phyloP scores from a whole-genome alignment of 2,329 filamentous ascomycete genomes.

The Cladosporium colombiae region DNA sequence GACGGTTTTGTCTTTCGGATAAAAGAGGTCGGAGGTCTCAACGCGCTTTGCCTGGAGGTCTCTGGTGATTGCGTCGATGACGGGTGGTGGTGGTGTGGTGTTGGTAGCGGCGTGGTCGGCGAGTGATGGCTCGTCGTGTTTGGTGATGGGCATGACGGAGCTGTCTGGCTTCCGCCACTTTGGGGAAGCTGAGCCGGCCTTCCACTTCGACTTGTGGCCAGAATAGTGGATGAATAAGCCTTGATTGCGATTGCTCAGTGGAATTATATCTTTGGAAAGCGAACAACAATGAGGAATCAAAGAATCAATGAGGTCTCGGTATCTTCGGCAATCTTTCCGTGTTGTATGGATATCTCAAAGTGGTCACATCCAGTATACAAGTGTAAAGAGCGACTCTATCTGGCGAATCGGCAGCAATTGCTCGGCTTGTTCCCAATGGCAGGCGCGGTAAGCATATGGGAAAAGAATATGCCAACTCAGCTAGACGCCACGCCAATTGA shows the following conservation, averaged over 20 bases:
- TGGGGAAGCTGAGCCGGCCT: background rate
- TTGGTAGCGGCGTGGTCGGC: background rate
- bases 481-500: background rate
- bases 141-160: slow-evolving; percentile 7
- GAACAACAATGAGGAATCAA: background rate
- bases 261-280: background rate
- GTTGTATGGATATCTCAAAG: too few relatives aligned
- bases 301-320: too few relatives aligned
- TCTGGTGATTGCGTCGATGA: background rate
- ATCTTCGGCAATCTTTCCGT: too few relatives aligned
- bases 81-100: background rate
- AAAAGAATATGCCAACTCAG: background rate
- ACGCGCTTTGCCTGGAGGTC: background rate
- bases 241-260: background rate
- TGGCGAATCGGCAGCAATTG: background rate
- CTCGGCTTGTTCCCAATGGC: background rate
- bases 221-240: slow-evolving; percentile 1
- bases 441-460: background rate
- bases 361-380: background rate
- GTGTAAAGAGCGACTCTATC: background rate
- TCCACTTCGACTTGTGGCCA: slow-evolving; percentile 3
- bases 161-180: background rate
- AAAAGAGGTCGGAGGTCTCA: background rate
- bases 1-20: background rate
- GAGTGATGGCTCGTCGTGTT: background rate